These are phyloP conservation scores for Erysimum cheiri DNA, from an alignment of 441 rosid species.

Conservation along the genomic window DNA sequence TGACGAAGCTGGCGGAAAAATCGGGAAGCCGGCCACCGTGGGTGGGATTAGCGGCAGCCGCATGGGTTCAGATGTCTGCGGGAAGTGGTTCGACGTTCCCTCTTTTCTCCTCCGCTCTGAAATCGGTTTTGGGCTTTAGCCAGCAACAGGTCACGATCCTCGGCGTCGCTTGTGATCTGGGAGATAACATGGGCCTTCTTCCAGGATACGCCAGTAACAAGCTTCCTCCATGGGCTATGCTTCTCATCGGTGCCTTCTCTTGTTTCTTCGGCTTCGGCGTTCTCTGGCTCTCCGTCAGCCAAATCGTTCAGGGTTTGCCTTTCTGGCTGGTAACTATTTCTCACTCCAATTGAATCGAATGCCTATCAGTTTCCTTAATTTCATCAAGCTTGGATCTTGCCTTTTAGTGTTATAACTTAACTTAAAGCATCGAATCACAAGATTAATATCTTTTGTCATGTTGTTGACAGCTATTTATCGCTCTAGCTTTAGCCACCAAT, in stretches of 20 bases:
- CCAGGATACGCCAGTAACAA: constrained; percentile 88
- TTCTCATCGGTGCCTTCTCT: constrained; percentile 63
- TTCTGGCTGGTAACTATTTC: constrained; percentile 68
- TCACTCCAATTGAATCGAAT: background rate
- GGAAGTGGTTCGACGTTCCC: constrained; percentile 84
- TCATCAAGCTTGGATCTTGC: constrained; percentile 20
- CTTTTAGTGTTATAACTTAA: background rate
- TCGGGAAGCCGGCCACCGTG: constrained; percentile 95
- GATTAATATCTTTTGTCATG: background rate
- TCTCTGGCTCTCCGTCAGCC: constrained; percentile 80
- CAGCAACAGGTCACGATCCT: constrained; percentile 87
- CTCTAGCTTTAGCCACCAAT: constrained; percentile 74
- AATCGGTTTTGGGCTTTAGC: constrained; percentile 77
- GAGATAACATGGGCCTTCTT: constrained; percentile 85
- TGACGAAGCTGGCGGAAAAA: constrained; percentile 68
- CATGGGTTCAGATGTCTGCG: constrained; percentile 82
- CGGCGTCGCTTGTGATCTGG: constrained; percentile 93
- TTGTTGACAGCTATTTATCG: constrained; percentile 72
- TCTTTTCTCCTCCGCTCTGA: constrained; percentile 78
- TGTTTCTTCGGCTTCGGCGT: constrained; percentile 93
- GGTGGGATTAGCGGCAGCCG: constrained; percentile 95
- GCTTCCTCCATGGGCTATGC: constrained; percentile 89
- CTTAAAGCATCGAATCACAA: background rate
- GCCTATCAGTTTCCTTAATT: background rate
- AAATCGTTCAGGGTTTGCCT: constrained; percentile 68